Evolutionary conservation across 192 early-diverging fungal species (phyloP), one percentile per base, ranked within the genome.

Genomic region (Backusella tuberculispora): DNA sequence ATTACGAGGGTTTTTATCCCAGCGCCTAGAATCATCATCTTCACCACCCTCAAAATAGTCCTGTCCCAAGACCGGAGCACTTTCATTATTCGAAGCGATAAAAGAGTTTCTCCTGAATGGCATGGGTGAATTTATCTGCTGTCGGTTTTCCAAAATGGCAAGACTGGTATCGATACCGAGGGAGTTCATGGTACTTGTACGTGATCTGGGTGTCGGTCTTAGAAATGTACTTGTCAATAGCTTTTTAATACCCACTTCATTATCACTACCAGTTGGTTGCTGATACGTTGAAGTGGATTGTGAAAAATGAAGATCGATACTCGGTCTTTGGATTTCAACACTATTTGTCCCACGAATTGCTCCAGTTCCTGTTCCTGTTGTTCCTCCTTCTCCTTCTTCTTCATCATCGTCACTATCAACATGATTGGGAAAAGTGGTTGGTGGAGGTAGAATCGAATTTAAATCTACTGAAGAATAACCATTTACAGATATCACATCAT

Each of bases 1-100:
- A 45, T 78, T 65, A 19, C 63, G 64, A 2, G 85, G 80, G 71
- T 76, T 84, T 3, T 80, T 74, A 29, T 69, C 44, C 50, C 87
- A 85, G 40, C 81, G 82, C 46, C 70, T 63, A 8, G 77, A 77
- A 29, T 86, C 83, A 17, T 85, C 85, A 29, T 91, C 89, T n/a
- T 90, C 90, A 24, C 91, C 88, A 0, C 80, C 86, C 24, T 78
- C 85, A 83, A 66, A 78, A 63, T 63, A 78, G 15, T 78, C 79
- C 64, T 37, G 53, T 66, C 13, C 75, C 41, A 3, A 72, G 38
- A 29, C 29, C 29, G 66, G 70, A 1, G 67, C 56, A 5, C 71
- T 71, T 12, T 65, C 78, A 15, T 66, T 67, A 64, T 80, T 75
- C 12, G 24, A 42, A 2, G 29, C 65, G 19, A 78, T 50, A 15